phyloP scores from a whole-genome alignment of 2,329 filamentous ascomycete species.

The Colletotrichum tropicicola region DNA sequence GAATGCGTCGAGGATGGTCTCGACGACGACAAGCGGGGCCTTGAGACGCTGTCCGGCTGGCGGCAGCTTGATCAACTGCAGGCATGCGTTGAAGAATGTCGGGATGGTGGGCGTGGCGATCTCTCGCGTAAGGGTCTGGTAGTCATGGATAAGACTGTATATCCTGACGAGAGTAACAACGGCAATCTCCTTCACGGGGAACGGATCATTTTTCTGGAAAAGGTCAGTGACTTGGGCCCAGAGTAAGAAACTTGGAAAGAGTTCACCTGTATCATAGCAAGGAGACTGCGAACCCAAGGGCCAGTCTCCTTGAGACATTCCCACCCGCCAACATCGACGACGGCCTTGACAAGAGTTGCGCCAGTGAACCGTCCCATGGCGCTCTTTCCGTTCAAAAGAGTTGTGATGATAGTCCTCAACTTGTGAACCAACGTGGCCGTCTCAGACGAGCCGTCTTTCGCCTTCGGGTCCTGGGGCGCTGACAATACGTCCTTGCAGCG shows the following conservation, averaged over 20 bases:
- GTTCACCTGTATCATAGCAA: conserved; percentile 77
- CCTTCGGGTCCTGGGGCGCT: conserved; percentile 65
- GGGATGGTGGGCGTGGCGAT: conserved; percentile 86
- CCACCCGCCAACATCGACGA: conserved; percentile 85
- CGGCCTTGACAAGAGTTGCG: conserved; percentile 80
- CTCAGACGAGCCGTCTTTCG: conserved; percentile 71
- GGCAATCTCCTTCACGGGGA: conserved; percentile 78
- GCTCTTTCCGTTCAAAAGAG: conserved; percentile 80
- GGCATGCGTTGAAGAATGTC: conserved; percentile 75
- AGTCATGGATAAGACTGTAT: conserved; percentile 82
- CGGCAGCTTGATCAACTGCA: conserved; percentile 69
- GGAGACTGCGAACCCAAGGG: conserved; percentile 80
- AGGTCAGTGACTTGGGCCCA: conserved; percentile 36
- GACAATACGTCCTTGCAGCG: conserved; percentile 71
- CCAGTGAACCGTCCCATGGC: conserved; percentile 81
- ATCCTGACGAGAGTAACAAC: conserved; percentile 84
- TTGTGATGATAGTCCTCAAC: conserved; percentile 79
- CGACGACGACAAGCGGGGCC: conserved; percentile 61
- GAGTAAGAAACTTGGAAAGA: conserved; percentile 29
- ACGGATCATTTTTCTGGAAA: conserved; percentile 77
- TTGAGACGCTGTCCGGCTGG: conserved; percentile 47
- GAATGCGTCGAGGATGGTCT: conserved; percentile 77
- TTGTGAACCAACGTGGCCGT: conserved; percentile 79
- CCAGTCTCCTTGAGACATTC: conserved; percentile 78
- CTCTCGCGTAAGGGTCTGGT: conserved; percentile 85